These are phyloP conservation scores for Ilyonectria mors-panacis DNA, from an alignment of 2,329 filamentous ascomycete genomes.

Conservation along the genomic window DNA sequence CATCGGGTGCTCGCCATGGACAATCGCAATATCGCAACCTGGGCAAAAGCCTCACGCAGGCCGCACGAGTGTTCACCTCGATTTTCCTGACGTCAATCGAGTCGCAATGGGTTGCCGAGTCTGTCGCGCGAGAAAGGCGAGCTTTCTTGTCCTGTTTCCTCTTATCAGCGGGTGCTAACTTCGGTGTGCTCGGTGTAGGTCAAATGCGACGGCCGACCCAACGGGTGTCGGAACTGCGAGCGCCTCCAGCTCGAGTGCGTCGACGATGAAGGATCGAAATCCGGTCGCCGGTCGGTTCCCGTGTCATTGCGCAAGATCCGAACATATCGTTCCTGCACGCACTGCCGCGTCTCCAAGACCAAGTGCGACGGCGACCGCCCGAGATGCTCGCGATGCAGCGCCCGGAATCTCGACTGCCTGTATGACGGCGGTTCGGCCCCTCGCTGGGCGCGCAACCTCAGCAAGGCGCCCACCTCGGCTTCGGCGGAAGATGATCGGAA, in stretches of 20 bases:
- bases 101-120: slow-evolving; percentile 57
- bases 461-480: slow-evolving; percentile 42
- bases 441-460: slow-evolving; percentile 55
- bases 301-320: slow-evolving; percentile 56
- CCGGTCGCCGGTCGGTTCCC: slow-evolving; percentile 45
- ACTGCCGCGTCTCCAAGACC: slow-evolving; percentile 58
- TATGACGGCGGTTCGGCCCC: slow-evolving; percentile 57
- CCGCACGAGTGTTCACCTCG: slow-evolving; percentile 32
- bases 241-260: slow-evolving; percentile 60
- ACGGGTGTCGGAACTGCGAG: slow-evolving; percentile 60
- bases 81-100: slow-evolving; percentile 35
- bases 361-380: slow-evolving; percentile 60
- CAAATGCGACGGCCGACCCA: slow-evolving; percentile 59
- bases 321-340: slow-evolving; percentile 58
- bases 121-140: slow-evolving; percentile 59
- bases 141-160: slow-evolving; percentile 13
- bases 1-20: slow-evolving; percentile 49
- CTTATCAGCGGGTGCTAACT: slow-evolving; percentile 33
- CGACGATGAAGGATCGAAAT: slow-evolving; percentile 52
- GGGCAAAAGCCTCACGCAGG: slow-evolving; percentile 37
- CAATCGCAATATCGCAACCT: slow-evolving; percentile 39
- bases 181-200: slow-evolving; percentile 49
- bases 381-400: slow-evolving; percentile 54
- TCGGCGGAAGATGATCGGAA: slow-evolving; percentile 44
- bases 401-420: slow-evolving; percentile 54